Base-by-base conservation (phyloP, 176 grass and related monocot species). In the Bromus sterilis region DNA sequence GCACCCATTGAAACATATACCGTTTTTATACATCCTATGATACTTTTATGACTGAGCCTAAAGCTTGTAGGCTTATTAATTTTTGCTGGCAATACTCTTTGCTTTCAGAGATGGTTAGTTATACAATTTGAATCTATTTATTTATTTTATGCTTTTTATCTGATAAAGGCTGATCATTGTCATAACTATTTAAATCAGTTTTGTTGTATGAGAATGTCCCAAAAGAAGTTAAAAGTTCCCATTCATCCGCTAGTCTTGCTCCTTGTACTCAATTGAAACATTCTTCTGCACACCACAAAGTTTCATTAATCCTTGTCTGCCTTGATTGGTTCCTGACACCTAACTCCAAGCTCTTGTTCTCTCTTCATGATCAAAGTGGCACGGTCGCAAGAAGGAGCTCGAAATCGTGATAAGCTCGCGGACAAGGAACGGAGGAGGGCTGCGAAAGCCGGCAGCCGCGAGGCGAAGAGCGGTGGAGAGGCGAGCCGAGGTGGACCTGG, bases 361-460 rank as follows among this genome's bases (percentile, higher is more conserved):
- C 18, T 37, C 41, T 71, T 26, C 21, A 81, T 77, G 33, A 21
- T 76, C 49, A 0, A 35, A 89, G 87, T 85, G 87, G 87, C 87
- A 89, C 1, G 32, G 56, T 29, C 82, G 77, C 2, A 89, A 89
- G 35, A 89, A 85, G 66, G 82, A 85, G 46, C 87, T 85, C 0
- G 63, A 85, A 68, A 85, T 73, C 36, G 33, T 71, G 63, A 81
- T 85, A 85, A 81, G 71, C 41, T 71, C 33, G 41, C 40, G 78
- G 15, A 15, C 32, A 62, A 81, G 77, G 14, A 76, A 76, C 56
- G 34, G 33, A 16, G 32, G 33, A 61, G 67, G 36, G 20, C 24
- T 28, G 41, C 32, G 21, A 25, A 81, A 75, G 2, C 24, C 11
- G 33, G 12, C 14, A 25, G 23, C 5, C 2, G 28, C 29, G 1